A percentile compares a stretch with the other conserved stretches of the same genome.
These are phyloP conservation scores for Botryotinia globosa DNA, from an alignment of 2,329 filamentous ascomycete species.

Conservation along the genomic window DNA sequence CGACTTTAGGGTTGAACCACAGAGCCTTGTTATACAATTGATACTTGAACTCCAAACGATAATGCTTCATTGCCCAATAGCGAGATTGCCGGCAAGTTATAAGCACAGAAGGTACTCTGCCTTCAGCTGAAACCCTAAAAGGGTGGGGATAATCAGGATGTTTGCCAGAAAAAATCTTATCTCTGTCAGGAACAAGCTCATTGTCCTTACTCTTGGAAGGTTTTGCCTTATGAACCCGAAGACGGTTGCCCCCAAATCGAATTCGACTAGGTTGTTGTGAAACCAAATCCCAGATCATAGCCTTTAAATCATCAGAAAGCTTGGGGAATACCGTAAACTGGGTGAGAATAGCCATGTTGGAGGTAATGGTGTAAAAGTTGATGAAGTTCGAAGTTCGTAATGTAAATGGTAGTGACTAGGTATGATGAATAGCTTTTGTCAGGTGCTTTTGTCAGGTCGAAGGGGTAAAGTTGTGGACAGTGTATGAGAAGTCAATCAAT, in stretches of 20 bases:
- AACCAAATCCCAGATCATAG: background rate
- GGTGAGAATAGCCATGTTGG: background rate
- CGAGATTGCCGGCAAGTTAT: slow-evolving; percentile 3
- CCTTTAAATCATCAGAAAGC: background rate
- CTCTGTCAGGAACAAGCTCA: background rate
- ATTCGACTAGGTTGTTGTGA: background rate
- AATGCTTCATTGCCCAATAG: slow-evolving; percentile 6
- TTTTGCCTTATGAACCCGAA: too few relatives aligned
- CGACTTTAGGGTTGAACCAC: background rate
- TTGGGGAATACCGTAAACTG: background rate
- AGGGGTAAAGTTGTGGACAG: background rate
- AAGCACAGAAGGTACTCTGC: background rate
- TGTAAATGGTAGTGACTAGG: background rate
- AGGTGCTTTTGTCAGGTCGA: background rate
- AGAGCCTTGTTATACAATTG: background rate
- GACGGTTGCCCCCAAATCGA: fast-evolving
- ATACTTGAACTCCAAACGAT: background rate
- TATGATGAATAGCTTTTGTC: background rate
- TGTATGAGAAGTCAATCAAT: background rate
- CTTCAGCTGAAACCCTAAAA: background rate
- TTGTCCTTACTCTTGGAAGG: fast-evolving
- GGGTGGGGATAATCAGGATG: too few relatives aligned
- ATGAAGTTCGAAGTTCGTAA: background rate
- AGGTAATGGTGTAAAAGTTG: background rate
- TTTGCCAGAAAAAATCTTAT: background rate